Percentiles rank a stretch among this genome's conserved stretches.
Conservation (phyloP, 192 early-diverging fungal genomes). For the Backusella australiensis region DNA sequence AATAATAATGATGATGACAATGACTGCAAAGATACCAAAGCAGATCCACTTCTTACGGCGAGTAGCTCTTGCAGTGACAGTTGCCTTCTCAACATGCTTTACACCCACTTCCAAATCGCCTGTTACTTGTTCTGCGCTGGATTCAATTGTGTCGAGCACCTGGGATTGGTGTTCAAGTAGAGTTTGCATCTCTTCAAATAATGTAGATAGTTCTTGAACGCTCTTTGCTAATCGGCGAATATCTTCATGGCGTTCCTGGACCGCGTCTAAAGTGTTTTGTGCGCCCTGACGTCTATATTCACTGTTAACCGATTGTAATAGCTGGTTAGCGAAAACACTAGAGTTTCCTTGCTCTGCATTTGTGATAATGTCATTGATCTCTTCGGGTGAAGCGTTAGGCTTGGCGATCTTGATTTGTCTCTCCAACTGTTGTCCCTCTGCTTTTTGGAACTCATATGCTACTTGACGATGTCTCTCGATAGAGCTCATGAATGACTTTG, state of each 20-base stretch:
- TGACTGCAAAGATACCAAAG: constrained; percentile 37
- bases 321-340: constrained; percentile 56
- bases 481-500: constrained; percentile 30
- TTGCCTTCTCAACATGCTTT: constrained; percentile 56
- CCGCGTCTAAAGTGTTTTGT: constrained; percentile 51
- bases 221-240: constrained; percentile 53
- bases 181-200: constrained; percentile 67
- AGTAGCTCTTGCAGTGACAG: constrained; percentile 37
- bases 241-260: constrained; percentile 62
- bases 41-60: constrained; percentile 62
- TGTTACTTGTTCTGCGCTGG: constrained; percentile 42
- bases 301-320: constrained; percentile 46
- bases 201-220: constrained; percentile 51
- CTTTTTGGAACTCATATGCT: constrained; percentile 33
- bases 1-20: constrained; percentile 44
- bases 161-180: constrained; percentile 45
- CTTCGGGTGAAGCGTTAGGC: constrained; percentile 57
- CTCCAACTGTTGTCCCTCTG: constrained; percentile 30
- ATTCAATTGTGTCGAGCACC: constrained; percentile 32
- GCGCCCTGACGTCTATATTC: constrained; percentile 41
- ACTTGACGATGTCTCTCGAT: constrained; percentile 31
- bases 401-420: constrained; percentile 39
- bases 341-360: constrained; percentile 40
- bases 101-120: constrained; percentile 63
- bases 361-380: constrained; percentile 54